Evolutionary conservation across 148 eudicot species (phyloP), one percentile per base, ranked within the genome.

Genomic region (Fagopyrum tataricum): DNA sequence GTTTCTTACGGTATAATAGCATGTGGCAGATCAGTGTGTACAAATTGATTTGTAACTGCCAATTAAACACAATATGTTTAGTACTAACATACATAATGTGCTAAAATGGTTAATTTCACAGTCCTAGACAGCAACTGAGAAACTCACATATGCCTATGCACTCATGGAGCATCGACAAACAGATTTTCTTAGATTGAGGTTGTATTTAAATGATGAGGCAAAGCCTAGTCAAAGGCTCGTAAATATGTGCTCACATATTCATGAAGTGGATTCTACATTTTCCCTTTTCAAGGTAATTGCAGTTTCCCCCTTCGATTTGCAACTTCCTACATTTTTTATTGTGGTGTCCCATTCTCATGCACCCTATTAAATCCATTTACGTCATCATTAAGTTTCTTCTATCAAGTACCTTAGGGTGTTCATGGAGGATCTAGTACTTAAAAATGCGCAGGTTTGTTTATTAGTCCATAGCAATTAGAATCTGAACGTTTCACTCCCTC

Each of bases 81-180:
- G 37, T 39, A 4, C 42, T 62, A 62, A 31, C 6, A 14, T 64
- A 64, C 26, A 26, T 15, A 61, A 61, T 61, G 39, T 59, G 53
- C 66, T 40, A 51, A 14, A 15, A 66, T 76, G 75, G 53, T 62
- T 73, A 7, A 53, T 72, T 78, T 82, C 80, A 83, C 89, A 93
- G 98, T 74, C 89, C 78, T 84, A 77, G 69, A 78, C 71, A 15
- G 83, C 74, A 41, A 68, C 69, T 58, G 72, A 71, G 73, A 85
- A 88, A 74, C 79, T 74, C 15, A 76, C 82, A 18, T 93, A 89
- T 73, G 98, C 93, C 1, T 94, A 89, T 89, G 97, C 90, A 21
- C 66, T 87, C 72, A 96, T 91, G 76, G 97, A 94, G 83, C 87
- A 91, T 78, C 90, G 89, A 66, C 90, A 82, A 47, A 69, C 62